Conservation (phyloP, 2,329 filamentous ascomycete species). For the Neospermospora avenae region DNA sequence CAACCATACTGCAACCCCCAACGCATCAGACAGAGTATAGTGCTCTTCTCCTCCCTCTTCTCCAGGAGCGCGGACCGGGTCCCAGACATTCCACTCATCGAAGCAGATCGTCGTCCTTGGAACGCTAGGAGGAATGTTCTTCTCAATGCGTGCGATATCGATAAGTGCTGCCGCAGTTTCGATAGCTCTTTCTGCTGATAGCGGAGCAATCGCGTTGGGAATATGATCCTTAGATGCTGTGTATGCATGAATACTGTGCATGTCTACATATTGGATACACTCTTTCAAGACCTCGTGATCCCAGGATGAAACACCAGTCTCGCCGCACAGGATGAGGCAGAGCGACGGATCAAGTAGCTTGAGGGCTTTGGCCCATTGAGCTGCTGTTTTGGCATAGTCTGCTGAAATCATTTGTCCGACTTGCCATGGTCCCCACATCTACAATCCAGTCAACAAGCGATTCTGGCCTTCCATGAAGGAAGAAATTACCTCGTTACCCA, state of each 20-base stretch:
- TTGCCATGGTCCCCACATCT: constrained; percentile 41
- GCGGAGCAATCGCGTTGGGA: constrained; percentile 52
- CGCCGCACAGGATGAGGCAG: constrained; percentile 60
- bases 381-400: constrained; percentile 53
- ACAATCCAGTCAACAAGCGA: not conserved
- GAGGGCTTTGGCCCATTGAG: constrained; percentile 56
- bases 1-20: constrained; percentile 60
- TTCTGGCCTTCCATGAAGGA: not conserved
- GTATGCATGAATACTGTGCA: constrained; percentile 68
- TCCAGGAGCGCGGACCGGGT: constrained; percentile 58
- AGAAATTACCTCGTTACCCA: constrained; percentile 64
- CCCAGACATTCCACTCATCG: constrained; percentile 71
- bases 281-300: constrained; percentile 61
- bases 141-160: constrained; percentile 61
- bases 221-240: constrained; percentile 46
- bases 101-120: constrained; percentile 60
- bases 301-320: constrained; percentile 59
- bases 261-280: constrained; percentile 59
- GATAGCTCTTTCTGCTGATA: constrained; percentile 62
- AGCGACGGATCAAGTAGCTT: constrained; percentile 58
- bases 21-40: constrained; percentile 61
- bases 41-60: constrained; percentile 60
- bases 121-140: constrained; percentile 36
- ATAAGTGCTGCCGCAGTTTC: constrained; percentile 59
- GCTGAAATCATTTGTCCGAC: constrained; percentile 55